These are phyloP conservation scores for Phoenix roebelenii DNA, from an alignment of 176 grass and related monocot species.

Conservation along the genomic window DNA sequence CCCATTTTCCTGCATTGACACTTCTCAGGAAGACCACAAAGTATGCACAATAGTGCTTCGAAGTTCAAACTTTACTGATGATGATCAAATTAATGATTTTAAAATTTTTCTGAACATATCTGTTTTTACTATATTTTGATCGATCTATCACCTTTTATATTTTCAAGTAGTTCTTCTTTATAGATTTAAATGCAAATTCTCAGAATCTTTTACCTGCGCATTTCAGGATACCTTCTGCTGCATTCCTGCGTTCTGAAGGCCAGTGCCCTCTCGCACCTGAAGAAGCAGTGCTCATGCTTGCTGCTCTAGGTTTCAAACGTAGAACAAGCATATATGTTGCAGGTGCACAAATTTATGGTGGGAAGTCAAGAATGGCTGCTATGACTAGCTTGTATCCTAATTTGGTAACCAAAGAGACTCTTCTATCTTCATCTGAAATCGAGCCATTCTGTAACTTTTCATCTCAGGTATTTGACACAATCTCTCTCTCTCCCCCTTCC, in stretches of 20 bases:
- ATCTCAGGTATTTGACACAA: conserved; percentile 58
- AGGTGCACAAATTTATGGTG: conserved; percentile 94
- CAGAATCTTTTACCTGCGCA: not conserved
- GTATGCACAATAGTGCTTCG: conserved; percentile 32
- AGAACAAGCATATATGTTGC: conserved; percentile 78
- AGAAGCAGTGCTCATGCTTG: conserved; percentile 95
- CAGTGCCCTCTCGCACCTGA: conserved; percentile 95
- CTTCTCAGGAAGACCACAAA: conserved; percentile 67
- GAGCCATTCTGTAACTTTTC: conserved; percentile 82
- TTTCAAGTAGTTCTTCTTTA: not conserved
- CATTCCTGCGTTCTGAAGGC: conserved; percentile 74
- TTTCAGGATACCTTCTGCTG: conserved; percentile 77
- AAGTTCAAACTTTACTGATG: too few relatives aligned
- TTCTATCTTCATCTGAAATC: conserved; percentile 70
- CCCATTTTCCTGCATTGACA: conserved; percentile 88
- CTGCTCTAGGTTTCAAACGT: conserved; percentile 85
- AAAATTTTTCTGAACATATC: too few relatives aligned
- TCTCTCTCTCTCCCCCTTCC: too few relatives aligned
- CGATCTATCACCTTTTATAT: too few relatives aligned
- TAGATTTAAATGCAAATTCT: conserved; percentile 1
- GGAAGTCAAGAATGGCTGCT: conserved; percentile 73
- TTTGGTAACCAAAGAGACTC: conserved; percentile 86
- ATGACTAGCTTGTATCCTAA: conserved; percentile 81
- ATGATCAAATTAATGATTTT: too few relatives aligned
- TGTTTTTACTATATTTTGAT: too few relatives aligned